Evolutionary conservation across 192 early-diverging fungal species (phyloP), one percentile per base, ranked within the genome.

Genomic region (Thamnidium elegans): DNA sequence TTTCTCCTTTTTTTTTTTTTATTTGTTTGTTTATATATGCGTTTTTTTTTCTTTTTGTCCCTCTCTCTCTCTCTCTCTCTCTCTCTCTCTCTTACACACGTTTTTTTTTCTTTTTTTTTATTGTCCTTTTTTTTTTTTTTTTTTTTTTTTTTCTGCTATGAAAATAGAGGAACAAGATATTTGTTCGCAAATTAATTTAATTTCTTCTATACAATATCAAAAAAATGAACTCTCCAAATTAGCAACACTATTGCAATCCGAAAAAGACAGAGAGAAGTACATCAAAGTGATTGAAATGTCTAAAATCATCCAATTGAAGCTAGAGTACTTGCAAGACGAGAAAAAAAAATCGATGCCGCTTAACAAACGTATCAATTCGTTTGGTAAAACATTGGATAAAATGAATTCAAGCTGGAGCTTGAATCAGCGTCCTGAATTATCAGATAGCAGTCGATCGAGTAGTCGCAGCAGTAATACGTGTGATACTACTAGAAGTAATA

Each of bases 201-300:
- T 39, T 4, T 20, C 55, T 19, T 39, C 36, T 17, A 11, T 34
- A 39, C 32, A 34, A 19, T 43, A 11, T 3, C 51, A 21, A 52
- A 23, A 30, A 52, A 10, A 30, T 7, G 51, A 21, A 45, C 23
- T 59, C 15, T 23, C 39, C 3, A 45, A 59, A 14, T 42, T 59
- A 14, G 58, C 58, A 1, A 45, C 20, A 26, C 20, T 42, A 30
- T 26, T 59, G 7, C 20, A 59, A 45, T 59, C 39, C 1, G 58
- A 59, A 23, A 45, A 14, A 59, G 58, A 59, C 11, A 39, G 39
- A 23, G 19, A 43, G 6, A 39, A 42, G 1, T 59, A 59, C 36
- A 59, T 44, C 6, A 59, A 59, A 4, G 58, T 59, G 42, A 59
- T 59, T 59, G 58, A 59, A 26, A 45, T 59, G 43, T 59, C 58